A percentile compares a stretch with the other conserved stretches of the same genome.
These are phyloP conservation scores for Cymodocea nodosa DNA, from an alignment of 116 monocot genomes.

Conservation along the genomic window DNA sequence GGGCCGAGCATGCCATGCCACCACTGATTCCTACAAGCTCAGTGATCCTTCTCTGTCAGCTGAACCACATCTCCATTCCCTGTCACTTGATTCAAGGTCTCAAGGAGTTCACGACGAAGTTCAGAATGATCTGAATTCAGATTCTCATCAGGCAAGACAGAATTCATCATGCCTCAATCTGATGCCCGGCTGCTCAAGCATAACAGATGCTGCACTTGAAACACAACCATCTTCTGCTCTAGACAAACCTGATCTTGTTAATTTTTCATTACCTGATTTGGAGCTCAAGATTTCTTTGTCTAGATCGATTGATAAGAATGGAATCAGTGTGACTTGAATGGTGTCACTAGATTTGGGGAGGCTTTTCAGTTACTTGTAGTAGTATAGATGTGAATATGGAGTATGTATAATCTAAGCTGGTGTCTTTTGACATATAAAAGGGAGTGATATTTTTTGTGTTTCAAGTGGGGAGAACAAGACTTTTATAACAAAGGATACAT, in stretches of 20 bases:
- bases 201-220: background rate
- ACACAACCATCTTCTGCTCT: conserved; percentile 3
- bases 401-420: background rate
- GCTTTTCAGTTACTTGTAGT: background rate
- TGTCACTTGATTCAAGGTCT: conserved; percentile 4
- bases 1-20: conserved; percentile 1
- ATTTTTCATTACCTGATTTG: conserved; percentile 15
- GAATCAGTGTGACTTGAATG: background rate
- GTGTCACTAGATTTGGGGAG: background rate
- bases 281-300: conserved; percentile 37
- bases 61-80: conserved; percentile 5
- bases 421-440: background rate
- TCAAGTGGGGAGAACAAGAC: background rate
- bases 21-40: background rate
- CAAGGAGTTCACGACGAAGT: background rate
- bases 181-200: conserved; percentile 5
- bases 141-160: conserved; percentile 4
- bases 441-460: background rate
- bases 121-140: background rate
- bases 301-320: background rate
- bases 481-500: too few species aligned
- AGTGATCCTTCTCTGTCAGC: conserved; percentile 1
- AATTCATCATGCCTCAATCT: conserved; percentile 1
- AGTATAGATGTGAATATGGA: background rate
- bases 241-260: conserved; percentile 9